Percentiles rank a stretch among this genome's conserved stretches.
phyloP scores from a whole-genome alignment of 2,329 filamentous ascomycete species.

The Colletotrichum simmondsii region DNA sequence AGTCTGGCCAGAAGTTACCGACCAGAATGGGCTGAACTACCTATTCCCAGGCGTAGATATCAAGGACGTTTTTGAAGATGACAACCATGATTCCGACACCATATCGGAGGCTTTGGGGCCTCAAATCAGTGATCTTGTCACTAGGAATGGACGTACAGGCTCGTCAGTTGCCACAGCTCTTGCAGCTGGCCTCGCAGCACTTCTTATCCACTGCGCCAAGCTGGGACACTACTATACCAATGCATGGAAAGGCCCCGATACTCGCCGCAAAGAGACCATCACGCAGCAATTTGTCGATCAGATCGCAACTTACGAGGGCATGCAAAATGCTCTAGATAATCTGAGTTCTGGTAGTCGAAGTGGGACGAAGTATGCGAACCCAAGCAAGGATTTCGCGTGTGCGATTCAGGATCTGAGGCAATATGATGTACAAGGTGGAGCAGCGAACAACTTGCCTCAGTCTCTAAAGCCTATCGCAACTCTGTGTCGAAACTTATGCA shows the following conservation, averaged over 20 bases:
- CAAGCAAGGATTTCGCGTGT: not conserved
- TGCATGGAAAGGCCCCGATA: not conserved
- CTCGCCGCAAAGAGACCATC: not conserved
- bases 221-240: slow-evolving; percentile 33
- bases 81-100: not conserved
- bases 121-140: not conserved
- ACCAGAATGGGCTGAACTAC: slow-evolving; percentile 39
- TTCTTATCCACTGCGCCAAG: slow-evolving; percentile 44
- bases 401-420: not conserved
- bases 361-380: not conserved
- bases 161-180: slow-evolving; percentile 45
- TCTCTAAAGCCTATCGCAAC: not conserved
- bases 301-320: not conserved
- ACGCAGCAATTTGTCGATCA: not conserved
- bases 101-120: not conserved
- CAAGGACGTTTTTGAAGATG: not conserved
- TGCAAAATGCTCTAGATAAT: not conserved
- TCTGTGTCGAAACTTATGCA: not conserved
- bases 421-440: not conserved
- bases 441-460: not conserved
- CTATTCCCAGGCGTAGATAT: slow-evolving; percentile 43
- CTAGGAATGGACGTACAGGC: slow-evolving; percentile 23
- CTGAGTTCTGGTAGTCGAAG: not conserved
- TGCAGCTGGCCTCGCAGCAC: slow-evolving; percentile 42
- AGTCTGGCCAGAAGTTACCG: not conserved